Evolutionary conservation across 768 basidiomycete genomes (phyloP).

Genomic region (Suillus decipiens): DNA sequence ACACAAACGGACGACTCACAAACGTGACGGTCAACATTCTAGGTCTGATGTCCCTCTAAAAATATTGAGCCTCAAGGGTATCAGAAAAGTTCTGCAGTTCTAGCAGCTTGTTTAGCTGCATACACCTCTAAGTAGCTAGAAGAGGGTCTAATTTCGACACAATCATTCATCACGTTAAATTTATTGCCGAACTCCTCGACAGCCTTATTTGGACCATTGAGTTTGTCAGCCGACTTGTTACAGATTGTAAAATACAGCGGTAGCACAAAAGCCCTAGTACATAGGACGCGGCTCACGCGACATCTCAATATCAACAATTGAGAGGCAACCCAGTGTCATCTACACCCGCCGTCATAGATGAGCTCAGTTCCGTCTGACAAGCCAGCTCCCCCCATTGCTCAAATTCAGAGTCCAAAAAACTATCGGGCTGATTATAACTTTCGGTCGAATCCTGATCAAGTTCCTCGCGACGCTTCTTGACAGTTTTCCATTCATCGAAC

Average conservation of each 20-base stretch:
- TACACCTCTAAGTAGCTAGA: too few relatives aligned
- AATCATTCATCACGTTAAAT: too few relatives aligned
- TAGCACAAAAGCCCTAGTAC: not conserved
- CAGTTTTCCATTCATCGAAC: not conserved
- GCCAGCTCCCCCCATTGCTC: not conserved
- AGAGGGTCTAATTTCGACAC: too few relatives aligned
- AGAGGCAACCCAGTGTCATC: not conserved
- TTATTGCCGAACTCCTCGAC: too few relatives aligned
- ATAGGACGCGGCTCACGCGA: not conserved
- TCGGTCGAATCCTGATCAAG: not conserved
- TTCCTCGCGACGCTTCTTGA: not conserved
- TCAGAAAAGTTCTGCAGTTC: not conserved
- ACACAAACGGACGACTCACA: not conserved
- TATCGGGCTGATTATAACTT: not conserved
- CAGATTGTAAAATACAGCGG: constrained; percentile 11
- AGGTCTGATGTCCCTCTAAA: not conserved
- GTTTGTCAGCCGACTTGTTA: too few relatives aligned
- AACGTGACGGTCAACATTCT: constrained; percentile 6
- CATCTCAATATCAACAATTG: not conserved
- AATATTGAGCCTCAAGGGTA: not conserved
- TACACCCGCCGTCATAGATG: not conserved
- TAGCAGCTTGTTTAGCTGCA: not conserved
- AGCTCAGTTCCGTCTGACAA: not conserved
- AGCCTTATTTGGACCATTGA: too few relatives aligned
- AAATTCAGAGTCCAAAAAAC: not conserved